A percentile compares a stretch with the other conserved stretches of the same genome.
Evolutionary conservation across 768 basidiomycete species (phyloP).

Genomic region (Boletus speciosus): DNA sequence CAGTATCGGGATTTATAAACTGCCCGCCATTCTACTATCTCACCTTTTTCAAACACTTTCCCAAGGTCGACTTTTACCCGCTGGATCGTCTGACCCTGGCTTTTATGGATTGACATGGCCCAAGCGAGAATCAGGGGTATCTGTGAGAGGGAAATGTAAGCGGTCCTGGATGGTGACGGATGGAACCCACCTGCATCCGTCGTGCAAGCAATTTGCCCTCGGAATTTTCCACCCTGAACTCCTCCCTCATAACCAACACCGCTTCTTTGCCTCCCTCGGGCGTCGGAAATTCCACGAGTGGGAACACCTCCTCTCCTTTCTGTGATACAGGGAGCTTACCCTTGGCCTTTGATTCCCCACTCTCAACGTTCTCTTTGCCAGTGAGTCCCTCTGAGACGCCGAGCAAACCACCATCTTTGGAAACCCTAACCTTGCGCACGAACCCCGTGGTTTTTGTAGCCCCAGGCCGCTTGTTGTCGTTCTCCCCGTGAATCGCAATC

Average conservation of each 20-base stretch:
- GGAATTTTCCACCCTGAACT: slow-evolving; percentile 51
- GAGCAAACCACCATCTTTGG: slow-evolving; percentile 26
- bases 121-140: slow-evolving; percentile 73
- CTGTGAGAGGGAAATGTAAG: slow-evolving; percentile 29
- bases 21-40: neutral
- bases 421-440: slow-evolving; percentile 34
- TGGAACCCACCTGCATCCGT: slow-evolving; percentile 39
- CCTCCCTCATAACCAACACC: slow-evolving; percentile 48
- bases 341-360: slow-evolving; percentile 16
- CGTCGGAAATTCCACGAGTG: slow-evolving; percentile 47
- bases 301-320: slow-evolving; percentile 41
- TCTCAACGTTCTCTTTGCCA: slow-evolving; percentile 35
- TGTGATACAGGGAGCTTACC: slow-evolving; percentile 29
- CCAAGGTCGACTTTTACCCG: slow-evolving; percentile 63
- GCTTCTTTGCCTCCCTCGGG: slow-evolving; percentile 40
- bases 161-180: neutral
- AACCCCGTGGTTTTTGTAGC: slow-evolving; percentile 32
- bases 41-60: slow-evolving; percentile 60
- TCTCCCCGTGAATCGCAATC: slow-evolving; percentile 16
- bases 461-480: slow-evolving; percentile 21
- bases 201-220: slow-evolving; percentile 49
- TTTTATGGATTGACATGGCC: slow-evolving; percentile 79
- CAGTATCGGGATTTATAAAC: neutral
- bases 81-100: slow-evolving; percentile 71
- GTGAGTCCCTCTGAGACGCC: neutral